These are phyloP conservation scores for Fraxinus ornus DNA, from an alignment of 305 asterid species.

Conservation along the genomic window DNA sequence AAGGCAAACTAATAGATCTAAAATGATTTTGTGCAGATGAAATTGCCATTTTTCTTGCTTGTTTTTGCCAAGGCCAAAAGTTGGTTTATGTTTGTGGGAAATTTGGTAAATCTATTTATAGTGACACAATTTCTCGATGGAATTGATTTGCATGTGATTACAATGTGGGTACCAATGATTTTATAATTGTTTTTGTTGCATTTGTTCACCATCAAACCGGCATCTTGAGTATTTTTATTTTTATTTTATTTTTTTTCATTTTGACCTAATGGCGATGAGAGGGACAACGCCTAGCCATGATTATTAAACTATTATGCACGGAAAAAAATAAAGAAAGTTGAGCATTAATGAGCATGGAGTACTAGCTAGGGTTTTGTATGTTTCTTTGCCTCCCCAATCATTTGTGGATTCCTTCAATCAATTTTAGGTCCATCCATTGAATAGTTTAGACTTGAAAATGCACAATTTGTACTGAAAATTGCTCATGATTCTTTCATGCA, in stretches of 20 bases:
- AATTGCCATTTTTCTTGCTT: constrained; percentile 38
- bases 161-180: not conserved
- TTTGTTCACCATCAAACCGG: not conserved
- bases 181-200: not conserved
- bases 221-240: not conserved
- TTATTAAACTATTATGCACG: not conserved
- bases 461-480: constrained; percentile 11
- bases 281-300: not conserved
- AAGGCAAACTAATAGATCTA: constrained; percentile 78
- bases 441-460: not conserved
- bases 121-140: not conserved
- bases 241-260: not conserved
- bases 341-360: constrained; percentile 29
- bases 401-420: constrained; percentile 39
- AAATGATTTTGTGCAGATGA: constrained; percentile 34
- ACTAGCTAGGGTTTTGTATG: constrained; percentile 23
- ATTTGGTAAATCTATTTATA: constrained; percentile 3
- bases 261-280: not conserved
- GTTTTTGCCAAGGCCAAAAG: not conserved
- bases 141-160: not conserved
- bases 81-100: not conserved
- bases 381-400: constrained; percentile 47
- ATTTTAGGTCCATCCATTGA: constrained; percentile 13
- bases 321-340: not conserved
- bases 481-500: no score